These are phyloP conservation scores for Gaultheria prostrata DNA, from an alignment of 148 eudicot species.

Conservation along the genomic window DNA sequence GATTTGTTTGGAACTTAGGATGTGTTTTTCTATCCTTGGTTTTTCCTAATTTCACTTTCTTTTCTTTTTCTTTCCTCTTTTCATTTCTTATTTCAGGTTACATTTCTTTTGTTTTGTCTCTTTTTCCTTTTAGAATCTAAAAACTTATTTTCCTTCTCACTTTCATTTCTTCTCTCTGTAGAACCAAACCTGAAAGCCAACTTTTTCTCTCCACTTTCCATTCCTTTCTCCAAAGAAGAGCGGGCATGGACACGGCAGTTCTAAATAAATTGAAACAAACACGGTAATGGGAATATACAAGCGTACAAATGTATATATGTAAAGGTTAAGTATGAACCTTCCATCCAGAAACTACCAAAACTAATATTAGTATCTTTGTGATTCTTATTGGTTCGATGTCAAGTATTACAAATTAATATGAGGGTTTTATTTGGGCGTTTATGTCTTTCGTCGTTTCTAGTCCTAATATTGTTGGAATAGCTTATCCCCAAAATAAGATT, in stretches of 20 bases:
- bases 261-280: too few relatives aligned
- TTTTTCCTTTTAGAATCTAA: neutral
- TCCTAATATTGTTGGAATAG: neutral
- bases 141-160: neutral
- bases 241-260: too few relatives aligned
- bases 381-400: neutral
- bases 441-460: neutral
- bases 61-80: neutral
- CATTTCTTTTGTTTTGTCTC: too few relatives aligned
- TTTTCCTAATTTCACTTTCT: neutral
- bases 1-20: neutral
- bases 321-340: neutral
- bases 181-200: neutral
- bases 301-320: neutral
- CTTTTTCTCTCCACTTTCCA: neutral
- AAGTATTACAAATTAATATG: neutral
- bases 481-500: neutral
- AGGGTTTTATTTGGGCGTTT: neutral
- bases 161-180: neutral
- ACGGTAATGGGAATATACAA: neutral
- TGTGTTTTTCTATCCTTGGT: neutral
- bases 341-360: neutral
- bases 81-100: neutral
- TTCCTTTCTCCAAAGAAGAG: neutral
- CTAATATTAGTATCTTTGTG: neutral